These are phyloP conservation scores for Phalaenopsis equestris DNA, from an alignment of 106 monocot species.

Conservation along the genomic window DNA sequence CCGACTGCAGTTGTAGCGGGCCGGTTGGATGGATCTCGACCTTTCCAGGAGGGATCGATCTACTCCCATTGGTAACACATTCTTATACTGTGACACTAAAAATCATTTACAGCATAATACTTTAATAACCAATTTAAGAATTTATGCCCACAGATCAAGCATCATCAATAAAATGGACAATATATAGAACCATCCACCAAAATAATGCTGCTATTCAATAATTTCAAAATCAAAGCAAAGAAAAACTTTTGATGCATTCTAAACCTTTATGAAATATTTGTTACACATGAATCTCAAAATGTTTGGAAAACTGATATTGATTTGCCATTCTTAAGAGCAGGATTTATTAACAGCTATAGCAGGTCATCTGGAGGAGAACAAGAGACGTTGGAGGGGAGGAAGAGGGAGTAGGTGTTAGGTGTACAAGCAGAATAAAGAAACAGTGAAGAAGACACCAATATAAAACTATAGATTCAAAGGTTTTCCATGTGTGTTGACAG, in stretches of 20 bases:
- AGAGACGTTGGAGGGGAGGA: not conserved
- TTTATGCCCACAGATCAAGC: not conserved
- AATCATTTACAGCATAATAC: not conserved
- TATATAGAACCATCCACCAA: not conserved
- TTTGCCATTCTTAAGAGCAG: not conserved
- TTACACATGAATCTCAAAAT: not conserved
- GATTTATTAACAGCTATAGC: not conserved
- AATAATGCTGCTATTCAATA: not conserved
- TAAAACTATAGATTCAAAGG: not conserved
- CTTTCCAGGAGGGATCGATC: too few species aligned
- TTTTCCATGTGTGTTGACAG: too few species aligned
- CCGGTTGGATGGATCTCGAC: too few species aligned
- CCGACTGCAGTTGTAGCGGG: too few species aligned
- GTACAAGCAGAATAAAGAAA: not conserved
- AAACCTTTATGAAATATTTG: not conserved
- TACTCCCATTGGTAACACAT: too few species aligned
- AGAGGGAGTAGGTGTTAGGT: not conserved
- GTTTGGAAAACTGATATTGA: not conserved
- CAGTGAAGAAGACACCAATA: not conserved
- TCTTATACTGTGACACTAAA: too few species aligned
- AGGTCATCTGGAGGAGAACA: not conserved
- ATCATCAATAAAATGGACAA: not conserved
- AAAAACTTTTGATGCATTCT: not conserved
- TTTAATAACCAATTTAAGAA: not conserved
- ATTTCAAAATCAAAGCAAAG: not conserved